Conservation (phyloP, 2,329 filamentous ascomycete species). For the Colletotrichum sp. region DNA sequence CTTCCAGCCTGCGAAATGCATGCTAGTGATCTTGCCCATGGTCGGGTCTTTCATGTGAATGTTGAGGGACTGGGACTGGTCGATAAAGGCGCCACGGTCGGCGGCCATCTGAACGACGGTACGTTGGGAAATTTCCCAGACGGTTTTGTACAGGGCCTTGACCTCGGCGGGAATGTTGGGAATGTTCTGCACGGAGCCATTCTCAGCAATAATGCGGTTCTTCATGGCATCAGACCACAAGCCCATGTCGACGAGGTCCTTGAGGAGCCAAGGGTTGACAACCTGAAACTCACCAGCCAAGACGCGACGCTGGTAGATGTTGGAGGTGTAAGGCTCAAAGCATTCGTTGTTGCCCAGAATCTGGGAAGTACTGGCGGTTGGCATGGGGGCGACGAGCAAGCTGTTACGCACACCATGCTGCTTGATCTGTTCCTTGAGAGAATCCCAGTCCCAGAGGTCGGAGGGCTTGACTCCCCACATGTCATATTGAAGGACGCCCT, state of each 20-base stretch:
- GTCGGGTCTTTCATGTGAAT: conserved; percentile 99
- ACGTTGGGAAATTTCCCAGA: conserved; percentile 98
- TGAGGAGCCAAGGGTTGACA: conserved; percentile 98
- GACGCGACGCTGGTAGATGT: conserved; percentile 99
- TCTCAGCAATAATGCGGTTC: conserved; percentile 98
- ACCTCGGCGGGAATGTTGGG: conserved; percentile 95
- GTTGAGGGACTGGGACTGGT: conserved; percentile 98
- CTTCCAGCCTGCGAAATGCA: conserved; percentile 99
- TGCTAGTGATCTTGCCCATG: conserved; percentile 99
- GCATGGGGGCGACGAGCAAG: conserved; percentile 94
- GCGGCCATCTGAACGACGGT: conserved; percentile 97
- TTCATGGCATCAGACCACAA: conserved; percentile 99
- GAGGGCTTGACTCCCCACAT: conserved; percentile 97
- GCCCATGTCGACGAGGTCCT: conserved; percentile 96
- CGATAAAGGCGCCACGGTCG: conserved; percentile 97
- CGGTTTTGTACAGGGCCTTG: conserved; percentile 98
- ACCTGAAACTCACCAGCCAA: conserved; percentile 99
- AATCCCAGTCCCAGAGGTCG: conserved; percentile 95
- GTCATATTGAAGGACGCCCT: conserved; percentile 96
- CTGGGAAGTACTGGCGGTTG: conserved; percentile 95
- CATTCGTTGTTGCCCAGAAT: conserved; percentile 99
- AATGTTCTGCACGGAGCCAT: conserved; percentile 95
- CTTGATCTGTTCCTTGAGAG: conserved; percentile 88
- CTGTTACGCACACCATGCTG: conserved; percentile 95
- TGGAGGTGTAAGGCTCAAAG: conserved; percentile 99